These are phyloP conservation scores for Fraxinus americana DNA, from an alignment of 257 asterid genomes.

Conservation along the genomic window DNA sequence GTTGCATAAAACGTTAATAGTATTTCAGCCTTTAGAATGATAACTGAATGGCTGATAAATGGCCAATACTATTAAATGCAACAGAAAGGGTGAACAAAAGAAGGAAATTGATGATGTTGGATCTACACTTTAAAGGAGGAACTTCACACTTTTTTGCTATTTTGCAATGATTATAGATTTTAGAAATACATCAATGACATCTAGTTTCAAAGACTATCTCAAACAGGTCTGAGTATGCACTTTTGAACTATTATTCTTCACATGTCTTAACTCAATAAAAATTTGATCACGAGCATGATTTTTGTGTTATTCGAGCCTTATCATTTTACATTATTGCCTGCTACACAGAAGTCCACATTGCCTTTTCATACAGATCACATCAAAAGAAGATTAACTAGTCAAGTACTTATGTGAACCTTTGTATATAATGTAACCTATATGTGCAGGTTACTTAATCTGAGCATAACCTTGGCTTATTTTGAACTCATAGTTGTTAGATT, in stretches of 20 bases:
- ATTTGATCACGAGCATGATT: not conserved
- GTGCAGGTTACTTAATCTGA: not conserved
- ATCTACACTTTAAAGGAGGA: not conserved
- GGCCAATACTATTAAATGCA: not conserved
- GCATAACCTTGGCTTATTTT: not conserved
- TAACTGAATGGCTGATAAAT: not conserved
- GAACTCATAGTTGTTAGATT: not conserved
- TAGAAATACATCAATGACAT: not conserved
- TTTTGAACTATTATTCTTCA: too few species aligned
- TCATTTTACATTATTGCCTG: not conserved
- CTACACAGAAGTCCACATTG: not conserved
- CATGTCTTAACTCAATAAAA: too few species aligned
- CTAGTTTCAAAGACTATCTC: not conserved
- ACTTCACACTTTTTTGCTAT: not conserved
- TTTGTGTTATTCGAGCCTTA: not conserved
- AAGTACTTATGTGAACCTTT: not conserved
- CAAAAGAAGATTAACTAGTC: not conserved
- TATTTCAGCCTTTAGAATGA: not conserved
- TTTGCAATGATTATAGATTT: not conserved
- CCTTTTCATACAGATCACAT: not conserved
- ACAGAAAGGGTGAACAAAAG: not conserved
- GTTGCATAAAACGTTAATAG: not conserved
- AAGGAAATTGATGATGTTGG: not conserved
- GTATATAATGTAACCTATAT: not conserved
- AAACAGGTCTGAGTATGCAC: not conserved